These are phyloP conservation scores for Exobasidium rhododendri DNA, from an alignment of 1,284 basidiomycete species.

Conservation along the genomic window DNA sequence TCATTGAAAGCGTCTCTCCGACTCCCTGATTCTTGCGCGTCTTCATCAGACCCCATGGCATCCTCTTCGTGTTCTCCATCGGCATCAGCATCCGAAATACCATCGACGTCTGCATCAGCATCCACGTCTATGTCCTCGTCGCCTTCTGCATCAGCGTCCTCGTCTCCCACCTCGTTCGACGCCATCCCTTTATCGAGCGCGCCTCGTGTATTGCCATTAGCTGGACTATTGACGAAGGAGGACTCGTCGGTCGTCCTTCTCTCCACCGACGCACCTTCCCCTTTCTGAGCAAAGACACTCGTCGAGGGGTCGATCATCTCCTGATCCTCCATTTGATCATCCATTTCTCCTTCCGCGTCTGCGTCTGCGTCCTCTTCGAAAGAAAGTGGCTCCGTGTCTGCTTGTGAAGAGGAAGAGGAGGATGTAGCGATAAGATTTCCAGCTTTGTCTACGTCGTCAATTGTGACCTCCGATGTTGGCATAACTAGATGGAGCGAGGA, in stretches of 20 bases:
- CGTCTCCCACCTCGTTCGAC: background rate
- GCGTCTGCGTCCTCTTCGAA: slow-evolving; percentile 11
- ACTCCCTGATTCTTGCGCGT: background rate
- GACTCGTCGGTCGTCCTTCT: background rate
- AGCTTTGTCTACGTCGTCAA: too few species aligned
- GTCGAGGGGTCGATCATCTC: background rate
- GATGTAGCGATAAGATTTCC: too few species aligned
- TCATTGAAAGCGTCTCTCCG: background rate
- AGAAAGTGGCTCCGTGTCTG: slow-evolving; percentile 12
- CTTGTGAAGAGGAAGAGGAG: background rate
- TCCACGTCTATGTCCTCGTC: background rate
- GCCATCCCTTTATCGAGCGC: background rate
- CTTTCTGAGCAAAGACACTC: background rate
- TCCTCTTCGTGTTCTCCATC: slow-evolving; percentile 10
- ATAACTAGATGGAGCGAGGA: too few species aligned
- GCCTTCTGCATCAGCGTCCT: background rate
- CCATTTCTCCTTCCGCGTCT: background rate
- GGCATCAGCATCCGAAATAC: background rate
- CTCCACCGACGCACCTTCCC: background rate
- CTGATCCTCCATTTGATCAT: slow-evolving; percentile 2
- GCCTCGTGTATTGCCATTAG: background rate
- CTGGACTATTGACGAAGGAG: background rate
- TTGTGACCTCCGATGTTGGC: too few species aligned
- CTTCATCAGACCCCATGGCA: slow-evolving; percentile 7
- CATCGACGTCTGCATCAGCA: background rate